Base-by-base conservation (phyloP, 371 early-diverging fungal species). In the Mortierella sp. region DNA sequence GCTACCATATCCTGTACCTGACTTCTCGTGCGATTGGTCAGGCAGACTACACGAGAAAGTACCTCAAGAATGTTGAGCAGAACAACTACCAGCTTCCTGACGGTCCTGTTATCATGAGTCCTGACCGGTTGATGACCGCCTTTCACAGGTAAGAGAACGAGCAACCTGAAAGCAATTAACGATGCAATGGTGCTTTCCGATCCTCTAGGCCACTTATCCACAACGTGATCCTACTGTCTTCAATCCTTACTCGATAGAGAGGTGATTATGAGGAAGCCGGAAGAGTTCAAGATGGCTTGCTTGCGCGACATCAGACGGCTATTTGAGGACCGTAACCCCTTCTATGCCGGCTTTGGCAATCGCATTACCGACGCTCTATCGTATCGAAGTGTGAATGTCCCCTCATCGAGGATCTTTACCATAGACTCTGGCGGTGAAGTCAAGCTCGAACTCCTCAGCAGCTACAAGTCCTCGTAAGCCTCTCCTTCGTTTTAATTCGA, bases 1-100 rank as follows among this genome's bases (percentile, higher is more conserved):
- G 98, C 2, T 99, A 99, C 87, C 94, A 98, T 82, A 95, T 99
- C 55, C 82, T 99, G 50, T 99, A 99, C 88, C 89, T 99, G 83
- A 98, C 99, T 2, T 95, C 97, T 24, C 91, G 99, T 31, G 98
- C 99, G 0, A 98, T 99, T 83, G 99, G 99, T 0, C 99, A 99
- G 74, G 89, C 89, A 0, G 95, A 95, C 75, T 93, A 93, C 71
- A 99, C 99, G 14, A 90, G 98, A 59, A 95, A 96, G 61, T 99
- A 99, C 87, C 89, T 99, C 46, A 93, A 93, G 77, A 95, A 93
- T 59, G 95, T 99, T 2, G 94, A 95, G 70, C 99, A 99, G 89
- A 94, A 94, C 73, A 91, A 91, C 44, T 96, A 93, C 84, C 94
- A 94, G 80, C 91, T 99, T 37, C 99, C 99, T 0, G 96, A 96